These are phyloP conservation scores for Furcasterigmium sp. DNA, from an alignment of 2,329 filamentous ascomycete species.

Conservation along the genomic window DNA sequence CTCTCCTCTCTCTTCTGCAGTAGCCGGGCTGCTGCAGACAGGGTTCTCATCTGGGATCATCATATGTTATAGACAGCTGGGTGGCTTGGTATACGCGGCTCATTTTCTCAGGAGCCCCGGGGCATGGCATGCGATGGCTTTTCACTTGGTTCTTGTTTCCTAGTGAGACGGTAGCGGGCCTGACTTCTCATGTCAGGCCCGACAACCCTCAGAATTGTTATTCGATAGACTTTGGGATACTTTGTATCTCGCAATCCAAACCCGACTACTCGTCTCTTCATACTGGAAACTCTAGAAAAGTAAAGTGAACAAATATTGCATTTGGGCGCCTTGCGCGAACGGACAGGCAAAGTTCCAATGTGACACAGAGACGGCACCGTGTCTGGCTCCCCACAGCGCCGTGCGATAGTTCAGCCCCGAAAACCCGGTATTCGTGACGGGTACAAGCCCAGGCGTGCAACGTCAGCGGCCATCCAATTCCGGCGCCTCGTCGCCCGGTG, in stretches of 20 bases:
- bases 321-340: too few relatives aligned
- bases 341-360: too few relatives aligned
- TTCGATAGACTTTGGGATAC: background rate
- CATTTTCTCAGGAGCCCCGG: conserved; percentile 1
- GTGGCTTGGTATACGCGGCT: conserved; percentile 2
- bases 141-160: background rate
- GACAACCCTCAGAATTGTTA: background rate
- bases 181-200: background rate
- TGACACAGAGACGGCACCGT: too few relatives aligned
- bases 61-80: conserved; percentile 3
- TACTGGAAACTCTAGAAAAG: too few relatives aligned
- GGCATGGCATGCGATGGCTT: conserved; percentile 5
- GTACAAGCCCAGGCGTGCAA: background rate
- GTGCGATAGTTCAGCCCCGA: background rate
- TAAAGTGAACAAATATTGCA: too few relatives aligned
- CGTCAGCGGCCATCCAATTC: background rate
- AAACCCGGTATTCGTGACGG: background rate
- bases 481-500: background rate
- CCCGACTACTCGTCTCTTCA: background rate
- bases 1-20: background rate
- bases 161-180: background rate
- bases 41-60: background rate
- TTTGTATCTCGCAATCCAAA: background rate
- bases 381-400: too few relatives aligned
- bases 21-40: background rate